phyloP scores from a whole-genome alignment of 1,139 yeast species.

The Geotrichum bryndzae region DNA sequence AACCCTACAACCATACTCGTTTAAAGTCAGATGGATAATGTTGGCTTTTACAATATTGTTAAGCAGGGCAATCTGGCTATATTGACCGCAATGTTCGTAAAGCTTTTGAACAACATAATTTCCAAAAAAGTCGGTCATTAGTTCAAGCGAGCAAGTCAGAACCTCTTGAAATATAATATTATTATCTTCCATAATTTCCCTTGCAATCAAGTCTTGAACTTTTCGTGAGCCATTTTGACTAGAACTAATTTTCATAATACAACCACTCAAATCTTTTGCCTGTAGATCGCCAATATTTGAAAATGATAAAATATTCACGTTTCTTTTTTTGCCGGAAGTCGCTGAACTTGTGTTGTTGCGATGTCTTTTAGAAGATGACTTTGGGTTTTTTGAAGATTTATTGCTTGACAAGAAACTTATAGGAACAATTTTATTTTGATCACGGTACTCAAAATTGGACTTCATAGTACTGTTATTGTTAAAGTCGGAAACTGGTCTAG shows the following conservation, averaged over 20 bases:
- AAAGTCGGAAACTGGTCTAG: too few species aligned
- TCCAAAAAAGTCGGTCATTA: constrained; percentile 9
- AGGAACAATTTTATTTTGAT: background rate
- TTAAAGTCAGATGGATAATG: background rate
- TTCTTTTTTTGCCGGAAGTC: background rate
- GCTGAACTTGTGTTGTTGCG: background rate
- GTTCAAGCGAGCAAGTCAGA: background rate
- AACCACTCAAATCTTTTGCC: constrained; percentile 1
- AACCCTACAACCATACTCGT: background rate
- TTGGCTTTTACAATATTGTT: background rate
- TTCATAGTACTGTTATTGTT: too few species aligned
- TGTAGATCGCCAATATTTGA: background rate
- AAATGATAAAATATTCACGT: background rate
- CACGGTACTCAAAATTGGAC: background rate
- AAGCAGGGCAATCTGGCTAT: background rate
- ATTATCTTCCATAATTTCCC: background rate
- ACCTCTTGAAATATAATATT: constrained; percentile 2
- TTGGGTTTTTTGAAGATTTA: background rate
- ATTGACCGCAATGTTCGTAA: constrained; percentile 1
- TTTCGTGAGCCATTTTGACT: constrained; percentile 6
- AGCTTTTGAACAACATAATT: constrained; percentile 7
- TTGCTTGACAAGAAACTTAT: background rate
- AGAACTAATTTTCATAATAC: constrained; percentile 1
- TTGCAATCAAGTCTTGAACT: constrained; percentile 1
- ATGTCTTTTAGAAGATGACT: background rate